Evolutionary conservation across 805 yeast species (phyloP), one percentile per base, ranked within the genome.

Genomic region (Candida yuanshanica): DNA sequence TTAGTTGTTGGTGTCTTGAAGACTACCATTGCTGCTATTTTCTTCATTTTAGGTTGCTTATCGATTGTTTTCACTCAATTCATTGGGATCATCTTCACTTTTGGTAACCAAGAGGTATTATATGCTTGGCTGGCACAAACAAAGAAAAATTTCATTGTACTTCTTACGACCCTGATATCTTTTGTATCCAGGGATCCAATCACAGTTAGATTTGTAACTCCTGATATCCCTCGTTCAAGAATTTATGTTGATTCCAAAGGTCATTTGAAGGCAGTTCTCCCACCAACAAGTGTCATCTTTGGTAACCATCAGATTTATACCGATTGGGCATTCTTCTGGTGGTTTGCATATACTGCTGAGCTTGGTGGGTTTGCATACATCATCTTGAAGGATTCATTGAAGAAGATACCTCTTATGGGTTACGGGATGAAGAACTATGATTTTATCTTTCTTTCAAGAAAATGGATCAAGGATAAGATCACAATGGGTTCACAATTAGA

Each of bases 311-410:
- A 90, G 64, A 82, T 91, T 20, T 91, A 91, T 59, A 79, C 91
- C 4, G 99, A 91, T 59, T 91, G 99, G 99, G 70, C 84, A 10
- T 89, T 77, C 52, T 51, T 88, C 41, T 91, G 99, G 99, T 91
- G 86, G 77, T 45, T 85, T 17, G 68, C 85, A 0, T 83, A 86
- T 58, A 72, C 89, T 6, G 75, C 87, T 11, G 60, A 70, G n/a
- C 60, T 81, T 34, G 76, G 81, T 8, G 83, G 83, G 29, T 70
- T 75, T 36, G 69, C 90, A 9, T 78, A 72, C 51, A 88, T 91
- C 44, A 74, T 88, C 45, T 68, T 90, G 60, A 91, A 91, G 61
- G 85, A 81, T 46, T 77, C 95, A 17, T 68, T 90, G 37, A 69
- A 68, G 35, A 67, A 63, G 16, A 64, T 90, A 16, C 98, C 98